Base-by-base conservation (phyloP, 2,329 filamentous ascomycete species). In the Lasiodiplodia hormozganensis region DNA sequence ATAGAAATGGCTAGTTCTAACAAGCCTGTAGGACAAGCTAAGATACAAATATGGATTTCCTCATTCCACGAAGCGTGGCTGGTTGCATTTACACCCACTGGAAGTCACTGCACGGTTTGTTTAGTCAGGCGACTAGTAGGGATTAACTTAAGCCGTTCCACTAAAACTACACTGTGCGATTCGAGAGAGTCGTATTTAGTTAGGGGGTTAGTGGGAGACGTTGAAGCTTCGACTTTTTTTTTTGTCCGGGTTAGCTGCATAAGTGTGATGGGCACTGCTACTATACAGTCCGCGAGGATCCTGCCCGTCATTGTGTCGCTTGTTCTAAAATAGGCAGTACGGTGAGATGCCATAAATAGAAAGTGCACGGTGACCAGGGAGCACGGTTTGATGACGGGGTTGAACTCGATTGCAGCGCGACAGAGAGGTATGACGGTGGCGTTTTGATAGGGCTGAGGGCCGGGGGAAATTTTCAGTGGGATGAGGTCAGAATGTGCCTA, bases 401-500 rank as follows among this genome's bases (percentile, higher is more conserved):
- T 7, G 5, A 36, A 18, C 7, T 11, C 54, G n/a, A 16, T n/a
- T 34, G 12, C 14, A 7, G 2, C 16, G 11, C 31, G 12, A 18
- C 36, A 3, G 21, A 8, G 11, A n/a, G 6, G 12, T 4, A 6
- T 5, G 23, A 16, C 2, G 7, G 11, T 3, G 23, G 7, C 34
- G 21, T 18, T 23, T 43, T 2, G 1, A 11, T 25, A 3, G 16
- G 3, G 18, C 18, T 34, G 58, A 34, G 40, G 25, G n/a, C 58
- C 4, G 18, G 21, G 23, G 1, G 34, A 16, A 25, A 43, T 51
- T 34, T 47, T 1, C 14, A 8, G 25, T 23, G 25, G 23, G 31
- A 38, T 38, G 21, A 64, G 60, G 60, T 52, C 60, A 64, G 43
- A 23, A 2, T 11, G 2, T 64, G 60, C 60, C 60, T 64, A 11